phyloP scores from a whole-genome alignment of 306 rosid species.

The Vigna radiata region DNA sequence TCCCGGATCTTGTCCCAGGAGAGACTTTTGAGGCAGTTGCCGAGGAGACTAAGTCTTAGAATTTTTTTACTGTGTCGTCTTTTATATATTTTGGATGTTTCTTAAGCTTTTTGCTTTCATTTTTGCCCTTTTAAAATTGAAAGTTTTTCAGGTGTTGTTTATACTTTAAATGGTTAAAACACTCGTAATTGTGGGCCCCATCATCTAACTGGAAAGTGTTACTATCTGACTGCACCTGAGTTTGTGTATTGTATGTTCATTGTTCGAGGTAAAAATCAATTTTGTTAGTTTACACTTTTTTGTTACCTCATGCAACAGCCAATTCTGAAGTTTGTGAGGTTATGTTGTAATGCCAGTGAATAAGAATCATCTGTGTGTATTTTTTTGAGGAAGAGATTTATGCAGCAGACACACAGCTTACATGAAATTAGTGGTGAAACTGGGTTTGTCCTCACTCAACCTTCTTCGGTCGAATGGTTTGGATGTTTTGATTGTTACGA shows the following conservation, averaged over 20 bases:
- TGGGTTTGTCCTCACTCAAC: no score
- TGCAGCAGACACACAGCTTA: no score
- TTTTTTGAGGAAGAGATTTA: no score
- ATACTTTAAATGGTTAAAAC: slow-evolving; percentile 40
- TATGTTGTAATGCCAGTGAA: no score
- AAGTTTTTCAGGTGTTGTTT: slow-evolving; percentile 45
- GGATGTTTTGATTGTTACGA: no score
- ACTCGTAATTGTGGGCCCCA: slow-evolving; percentile 23
- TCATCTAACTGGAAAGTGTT: slow-evolving; percentile 19
- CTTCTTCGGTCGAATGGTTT: no score
- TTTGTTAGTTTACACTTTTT: slow-evolving; percentile 7
- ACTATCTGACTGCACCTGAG: slow-evolving; percentile 26
- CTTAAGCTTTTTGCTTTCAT: background rate
- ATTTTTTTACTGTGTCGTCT: slow-evolving; percentile 48
- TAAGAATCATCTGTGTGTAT: no score
- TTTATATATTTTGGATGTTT: slow-evolving; percentile 37
- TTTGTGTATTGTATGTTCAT: slow-evolving; percentile 30
- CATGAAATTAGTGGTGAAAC: no score
- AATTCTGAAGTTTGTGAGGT: background rate
- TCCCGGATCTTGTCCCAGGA: slow-evolving; percentile 82
- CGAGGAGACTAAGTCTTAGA: slow-evolving; percentile 59
- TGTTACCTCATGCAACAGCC: background rate
- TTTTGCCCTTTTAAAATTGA: background rate
- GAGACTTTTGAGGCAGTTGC: slow-evolving; percentile 87
- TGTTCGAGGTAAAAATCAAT: slow-evolving; percentile 35